These are phyloP conservation scores for Xylariomycetidae sp. DNA, from an alignment of 2,329 filamentous ascomycete genomes.

Conservation along the genomic window DNA sequence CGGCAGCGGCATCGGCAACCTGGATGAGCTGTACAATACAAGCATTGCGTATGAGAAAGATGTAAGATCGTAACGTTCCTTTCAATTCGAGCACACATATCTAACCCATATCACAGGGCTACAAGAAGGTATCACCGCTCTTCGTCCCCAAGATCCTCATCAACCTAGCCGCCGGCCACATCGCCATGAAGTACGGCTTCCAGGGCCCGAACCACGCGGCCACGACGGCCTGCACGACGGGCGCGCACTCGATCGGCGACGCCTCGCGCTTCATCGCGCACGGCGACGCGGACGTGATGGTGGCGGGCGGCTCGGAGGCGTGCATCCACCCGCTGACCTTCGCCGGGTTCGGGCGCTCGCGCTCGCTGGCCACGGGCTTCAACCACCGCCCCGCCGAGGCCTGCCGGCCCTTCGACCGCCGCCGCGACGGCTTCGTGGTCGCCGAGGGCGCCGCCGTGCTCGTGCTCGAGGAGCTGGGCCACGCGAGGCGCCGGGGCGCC, in stretches of 20 bases:
- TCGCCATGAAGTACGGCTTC: slow-evolving; percentile 88
- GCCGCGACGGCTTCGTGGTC: slow-evolving; percentile 82
- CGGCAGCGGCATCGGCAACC: slow-evolving; percentile 90
- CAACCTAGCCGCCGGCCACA: slow-evolving; percentile 89
- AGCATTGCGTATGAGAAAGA: slow-evolving; percentile 68
- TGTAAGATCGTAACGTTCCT: slow-evolving; percentile 40
- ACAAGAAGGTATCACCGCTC: slow-evolving; percentile 85
- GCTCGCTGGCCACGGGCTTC: slow-evolving; percentile 76
- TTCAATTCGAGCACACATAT: slow-evolving; percentile 3
- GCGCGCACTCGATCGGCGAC: slow-evolving; percentile 90
- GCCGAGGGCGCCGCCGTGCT: slow-evolving; percentile 86
- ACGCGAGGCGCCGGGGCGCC: slow-evolving; percentile 73
- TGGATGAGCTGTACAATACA: slow-evolving; percentile 84
- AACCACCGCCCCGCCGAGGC: slow-evolving; percentile 66
- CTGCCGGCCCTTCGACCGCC: slow-evolving; percentile 81
- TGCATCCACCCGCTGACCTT: slow-evolving; percentile 94
- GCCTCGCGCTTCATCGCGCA: slow-evolving; percentile 87
- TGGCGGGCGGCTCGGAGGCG: slow-evolving; percentile 91
- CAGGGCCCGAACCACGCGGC: slow-evolving; percentile 87
- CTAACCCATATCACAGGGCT: slow-evolving; percentile 56
- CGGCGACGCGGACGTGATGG: slow-evolving; percentile 90
- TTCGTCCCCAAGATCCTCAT: slow-evolving; percentile 92
- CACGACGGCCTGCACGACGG: slow-evolving; percentile 94
- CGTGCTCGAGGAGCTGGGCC: slow-evolving; percentile 83
- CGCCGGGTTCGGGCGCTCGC: slow-evolving; percentile 81